phyloP scores from a whole-genome alignment of 1,284 basidiomycete genomes.

The Ustanciosporium gigantosporum region DNA sequence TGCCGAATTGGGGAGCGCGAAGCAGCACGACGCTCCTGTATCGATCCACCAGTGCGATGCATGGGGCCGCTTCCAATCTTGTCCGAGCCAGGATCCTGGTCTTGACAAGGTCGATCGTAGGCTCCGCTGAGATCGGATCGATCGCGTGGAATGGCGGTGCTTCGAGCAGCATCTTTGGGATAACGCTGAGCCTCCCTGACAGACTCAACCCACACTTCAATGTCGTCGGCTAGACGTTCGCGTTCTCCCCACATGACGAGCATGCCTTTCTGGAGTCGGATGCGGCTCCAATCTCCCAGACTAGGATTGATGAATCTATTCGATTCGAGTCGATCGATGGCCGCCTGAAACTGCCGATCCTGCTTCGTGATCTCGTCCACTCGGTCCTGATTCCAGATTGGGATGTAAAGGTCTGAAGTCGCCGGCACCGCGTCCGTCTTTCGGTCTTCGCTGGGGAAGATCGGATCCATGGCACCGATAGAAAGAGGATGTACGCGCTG shows the following conservation, averaged over 20 bases:
- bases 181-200: slow-evolving; percentile 10
- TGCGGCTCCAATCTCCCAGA: slow-evolving; percentile 51
- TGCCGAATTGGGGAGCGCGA: slow-evolving; percentile 17
- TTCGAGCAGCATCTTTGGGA: neutral
- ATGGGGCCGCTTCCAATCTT: neutral
- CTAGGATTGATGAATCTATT: slow-evolving; percentile 49
- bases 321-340: slow-evolving; percentile 28
- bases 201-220: slow-evolving; percentile 47
- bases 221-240: slow-evolving; percentile 54
- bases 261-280: slow-evolving; percentile 42
- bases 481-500: slow-evolving; percentile 13
- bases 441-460: slow-evolving; percentile 42
- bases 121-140: neutral
- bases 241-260: slow-evolving; percentile 54
- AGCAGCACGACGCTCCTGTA: slow-evolving; percentile 29
- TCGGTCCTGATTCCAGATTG: slow-evolving; percentile 10
- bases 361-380: neutral
- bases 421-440: slow-evolving; percentile 31
- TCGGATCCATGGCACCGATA: slow-evolving; percentile 35
- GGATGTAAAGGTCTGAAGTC: slow-evolving; percentile 36
- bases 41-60: neutral
- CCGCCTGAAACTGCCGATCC: slow-evolving; percentile 22
- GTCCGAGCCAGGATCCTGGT: slow-evolving; percentile 4
- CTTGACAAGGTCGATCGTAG: slow-evolving; percentile 25
- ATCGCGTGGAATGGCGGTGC: neutral